Base-by-base conservation (phyloP, 768 basidiomycete species). In the Myochromella boudieri region DNA sequence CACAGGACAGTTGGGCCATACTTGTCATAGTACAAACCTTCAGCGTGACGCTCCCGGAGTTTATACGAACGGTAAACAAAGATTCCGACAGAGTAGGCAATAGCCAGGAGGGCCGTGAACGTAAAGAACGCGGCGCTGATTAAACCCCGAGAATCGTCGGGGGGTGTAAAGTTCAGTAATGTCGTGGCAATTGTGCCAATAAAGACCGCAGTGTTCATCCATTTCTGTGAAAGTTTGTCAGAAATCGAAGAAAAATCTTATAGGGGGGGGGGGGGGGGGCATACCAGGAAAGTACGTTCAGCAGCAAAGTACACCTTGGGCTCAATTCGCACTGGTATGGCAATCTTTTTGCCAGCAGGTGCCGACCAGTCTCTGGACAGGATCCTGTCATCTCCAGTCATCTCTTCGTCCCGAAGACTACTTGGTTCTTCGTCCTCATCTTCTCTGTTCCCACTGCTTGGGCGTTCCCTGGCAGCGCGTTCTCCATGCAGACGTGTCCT, bases 241-340 rank as follows among this genome's bases (percentile, higher is more conserved):
- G 29, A 32, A 32, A 47, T 50, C 44, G n/a, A 40, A 28, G 18
- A 33, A 54, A 34, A 38, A 24, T n/a, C n/a, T n/a, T n/a, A n/a
- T n/a, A n/a, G n/a, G n/a, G n/a, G n/a, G n/a, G 18, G 31, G 21
- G 3, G 29, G 28, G 31, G 11, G 46, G 47, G 20, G 74, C 91
- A 68, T 64, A 91, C 93, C 68, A 95, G 64, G 77, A 94, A 95
- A 11, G 95, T 98, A 51, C 95, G 77, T 67, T 97, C 95, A 28
- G 87, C 85, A 5, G 97, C 97, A 63, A 97, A 99, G 62, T 95
- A 95, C 3, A 97, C 94, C 69, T 99, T 99, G 22, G 97, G 97
- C 65, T 99, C 97, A 37, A 99, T 81, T 44, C 97, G 81, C n/a
- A 99, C 87, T 20, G 95, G 94, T 2, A 98, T 82, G 0, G 93